These are phyloP conservation scores for Leishmania tropica DNA, from an alignment of 208 protist genomes.

Conservation along the genomic window DNA sequence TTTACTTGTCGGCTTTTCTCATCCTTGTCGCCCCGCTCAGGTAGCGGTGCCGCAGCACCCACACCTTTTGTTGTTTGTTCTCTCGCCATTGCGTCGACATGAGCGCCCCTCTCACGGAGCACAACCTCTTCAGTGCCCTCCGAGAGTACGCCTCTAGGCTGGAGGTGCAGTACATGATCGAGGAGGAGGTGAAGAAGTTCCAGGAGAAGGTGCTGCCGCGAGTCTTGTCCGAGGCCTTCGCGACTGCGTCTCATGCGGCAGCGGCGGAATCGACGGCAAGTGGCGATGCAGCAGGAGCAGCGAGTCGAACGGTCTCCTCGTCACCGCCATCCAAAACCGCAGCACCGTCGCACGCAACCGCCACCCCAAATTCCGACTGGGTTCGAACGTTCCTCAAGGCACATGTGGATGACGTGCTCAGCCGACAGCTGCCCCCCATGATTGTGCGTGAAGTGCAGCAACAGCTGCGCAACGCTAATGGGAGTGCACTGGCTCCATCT, in stretches of 20 bases:
- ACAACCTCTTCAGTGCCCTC: constrained; percentile 43
- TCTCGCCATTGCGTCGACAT: constrained; percentile 1
- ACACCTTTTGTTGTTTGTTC: not conserved
- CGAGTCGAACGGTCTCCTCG: not conserved
- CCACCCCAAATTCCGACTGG: constrained; percentile 24
- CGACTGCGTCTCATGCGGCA: not conserved
- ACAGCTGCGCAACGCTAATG: constrained; percentile 18
- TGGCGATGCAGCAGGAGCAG: not conserved
- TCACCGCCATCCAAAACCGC: not conserved
- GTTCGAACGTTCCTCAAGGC: constrained; percentile 35
- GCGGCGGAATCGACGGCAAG: not conserved
- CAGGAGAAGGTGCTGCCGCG: constrained; percentile 30
- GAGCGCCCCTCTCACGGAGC: constrained; percentile 23
- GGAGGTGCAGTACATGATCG: constrained; percentile 72
- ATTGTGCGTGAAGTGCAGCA: constrained; percentile 36
- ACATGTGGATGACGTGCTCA: constrained; percentile 30
- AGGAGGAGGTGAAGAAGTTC: constrained; percentile 44
- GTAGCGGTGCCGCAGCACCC: not conserved
- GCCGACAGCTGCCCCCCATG: constrained; percentile 18
- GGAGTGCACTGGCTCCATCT: not conserved
- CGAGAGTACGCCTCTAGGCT: constrained; percentile 49
- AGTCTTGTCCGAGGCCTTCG: constrained; percentile 8
- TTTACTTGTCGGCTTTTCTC: not conserved
- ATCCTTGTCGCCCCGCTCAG: not conserved
- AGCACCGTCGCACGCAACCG: not conserved